A percentile compares a stretch with the other conserved stretches of the same genome.
These are phyloP conservation scores for Raphanus hybrid DNA, from an alignment of 441 rosid genomes.

Conservation along the genomic window DNA sequence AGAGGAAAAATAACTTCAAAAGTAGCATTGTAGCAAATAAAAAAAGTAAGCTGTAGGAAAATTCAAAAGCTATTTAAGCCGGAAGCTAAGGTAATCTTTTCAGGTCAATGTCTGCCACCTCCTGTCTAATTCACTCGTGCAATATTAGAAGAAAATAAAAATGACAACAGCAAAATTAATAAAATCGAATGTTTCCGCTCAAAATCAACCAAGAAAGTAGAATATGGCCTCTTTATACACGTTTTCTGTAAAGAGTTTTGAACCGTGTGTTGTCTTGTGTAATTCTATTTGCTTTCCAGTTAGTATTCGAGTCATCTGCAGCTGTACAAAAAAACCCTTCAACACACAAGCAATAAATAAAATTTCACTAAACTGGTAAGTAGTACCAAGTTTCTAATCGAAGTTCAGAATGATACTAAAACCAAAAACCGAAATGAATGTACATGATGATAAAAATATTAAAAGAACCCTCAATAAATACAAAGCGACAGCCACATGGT, in stretches of 20 bases:
- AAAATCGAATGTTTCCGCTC: neutral
- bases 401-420: slow-evolving; percentile 12
- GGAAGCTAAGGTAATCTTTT: slow-evolving; percentile 28
- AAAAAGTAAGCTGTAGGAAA: slow-evolving; percentile 8
- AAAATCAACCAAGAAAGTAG: slow-evolving; percentile 19
- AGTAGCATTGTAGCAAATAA: neutral
- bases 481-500: slow-evolving; percentile 24
- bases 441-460: neutral
- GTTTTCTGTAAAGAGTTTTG: neutral
- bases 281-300: slow-evolving; percentile 5
- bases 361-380: neutral
- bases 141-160: slow-evolving; percentile 2
- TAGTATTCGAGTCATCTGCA: neutral
- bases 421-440: neutral
- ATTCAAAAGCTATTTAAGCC: slow-evolving; percentile 28
- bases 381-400: neutral
- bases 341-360: neutral
- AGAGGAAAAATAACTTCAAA: slow-evolving; percentile 3
- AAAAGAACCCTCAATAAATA: slow-evolving; percentile 10
- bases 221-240: slow-evolving; percentile 1
- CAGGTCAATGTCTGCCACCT: slow-evolving; percentile 40
- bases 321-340: neutral
- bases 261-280: slow-evolving; percentile 1
- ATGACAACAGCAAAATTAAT: neutral
- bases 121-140: slow-evolving; percentile 38